Percentiles rank a stretch among this genome's conserved stretches.
These are phyloP conservation scores for Pittosporum tobira DNA, from an alignment of 129 eudicot genomes.

Conservation along the genomic window DNA sequence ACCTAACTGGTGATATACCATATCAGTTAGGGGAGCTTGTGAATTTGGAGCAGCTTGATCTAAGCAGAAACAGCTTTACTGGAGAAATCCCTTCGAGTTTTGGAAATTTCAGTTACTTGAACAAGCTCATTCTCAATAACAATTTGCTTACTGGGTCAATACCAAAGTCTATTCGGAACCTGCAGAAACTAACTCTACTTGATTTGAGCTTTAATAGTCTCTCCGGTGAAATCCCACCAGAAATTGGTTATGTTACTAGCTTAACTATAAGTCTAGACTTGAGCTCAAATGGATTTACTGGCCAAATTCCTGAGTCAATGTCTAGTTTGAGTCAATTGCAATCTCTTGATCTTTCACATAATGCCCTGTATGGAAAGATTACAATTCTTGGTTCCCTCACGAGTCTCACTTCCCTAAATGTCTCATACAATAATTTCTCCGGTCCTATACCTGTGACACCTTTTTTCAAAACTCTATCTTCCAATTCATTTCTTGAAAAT, in stretches of 20 bases:
- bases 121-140: constrained; percentile 77
- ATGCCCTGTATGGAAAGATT: constrained; percentile 60
- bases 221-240: constrained; percentile 66
- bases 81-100: constrained; percentile 75
- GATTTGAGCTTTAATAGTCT: constrained; percentile 82
- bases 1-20: constrained; percentile 66
- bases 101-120: constrained; percentile 83
- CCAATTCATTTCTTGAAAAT: constrained; percentile 58
- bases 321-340: constrained; percentile 74
- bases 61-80: constrained; percentile 70
- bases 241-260: constrained; percentile 67
- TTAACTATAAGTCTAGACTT: constrained; percentile 84
- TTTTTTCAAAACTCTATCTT: constrained; percentile 63
- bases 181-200: constrained; percentile 85
- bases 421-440: constrained; percentile 79
- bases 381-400: constrained; percentile 56
- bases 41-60: constrained; percentile 92
- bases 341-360: constrained; percentile 82
- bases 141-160: constrained; percentile 61
- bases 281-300: constrained; percentile 59
- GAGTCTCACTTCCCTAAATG: constrained; percentile 68
- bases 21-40: constrained; percentile 58
- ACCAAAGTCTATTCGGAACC: constrained; percentile 48
- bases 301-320: constrained; percentile 69
- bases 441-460: constrained; percentile 89